Evolutionary conservation across 805 yeast genomes (phyloP), one percentile per base, ranked within the genome.

Genomic region (Jamesozyma gamospora): DNA sequence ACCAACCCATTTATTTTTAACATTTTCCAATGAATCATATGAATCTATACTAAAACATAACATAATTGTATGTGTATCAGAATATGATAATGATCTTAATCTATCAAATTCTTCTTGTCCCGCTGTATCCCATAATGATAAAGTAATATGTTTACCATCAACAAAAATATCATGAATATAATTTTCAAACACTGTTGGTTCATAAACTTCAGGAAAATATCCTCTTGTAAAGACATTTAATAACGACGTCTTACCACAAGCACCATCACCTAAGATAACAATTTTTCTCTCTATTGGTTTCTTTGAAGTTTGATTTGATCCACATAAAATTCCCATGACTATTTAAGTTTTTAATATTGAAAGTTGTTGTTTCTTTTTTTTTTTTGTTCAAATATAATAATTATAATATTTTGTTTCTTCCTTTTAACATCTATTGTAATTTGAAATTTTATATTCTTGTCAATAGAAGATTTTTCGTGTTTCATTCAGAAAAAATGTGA

Each of bases 61-160:
- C 88, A 90, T 92, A 52, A 92, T 88, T 53, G 96, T 85, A 63
- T 90, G 96, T 3, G 98, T 92, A 62, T 92, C 97, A 21, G 88
- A 79, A 62, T 92, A 92, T 36, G 94, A 82, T 45, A 90, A 70
- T 1, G 96, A 85, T 60, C 98, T 75, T 60, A 90, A 71, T 47
- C 96, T 74, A 62, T 90, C 98, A 53, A 90, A 90, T 65, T 90
- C 98, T 65, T 90, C 98, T 68, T 90, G 98, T 7, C 98, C 98
- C 1, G 98, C 98, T 5, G 98, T 90, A 60, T 90, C 98, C 98
- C 98, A 92, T 40, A 90, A 68, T 13, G 96, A 87, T 41, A 90
- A 67, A 55, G 88, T 94, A 52, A 90, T 83, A 36, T 92, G 86
- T 60, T 85, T 86, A 38, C 90, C 90, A 60, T 90, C 98, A 40